Conservation (phyloP, 2,329 filamentous ascomycete species). For the Sphaceloma murrayae region DNA sequence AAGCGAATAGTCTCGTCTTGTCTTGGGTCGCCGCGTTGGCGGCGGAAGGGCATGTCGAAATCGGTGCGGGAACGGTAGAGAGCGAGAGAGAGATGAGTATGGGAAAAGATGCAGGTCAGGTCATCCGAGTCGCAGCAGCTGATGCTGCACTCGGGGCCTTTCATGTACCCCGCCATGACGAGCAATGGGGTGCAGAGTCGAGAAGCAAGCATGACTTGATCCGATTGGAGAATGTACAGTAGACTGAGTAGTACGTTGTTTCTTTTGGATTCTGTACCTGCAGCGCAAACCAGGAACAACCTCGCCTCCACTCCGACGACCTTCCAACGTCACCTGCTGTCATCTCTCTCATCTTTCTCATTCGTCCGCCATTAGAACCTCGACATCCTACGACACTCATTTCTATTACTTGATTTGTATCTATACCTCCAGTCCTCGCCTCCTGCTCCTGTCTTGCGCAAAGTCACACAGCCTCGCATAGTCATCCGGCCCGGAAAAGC, state of each 20-base stretch:
- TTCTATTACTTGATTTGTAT: too few relatives aligned
- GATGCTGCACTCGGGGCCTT: not conserved
- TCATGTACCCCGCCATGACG: constrained; percentile 10
- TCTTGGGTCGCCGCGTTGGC: too few relatives aligned
- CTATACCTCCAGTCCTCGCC: constrained; percentile 3
- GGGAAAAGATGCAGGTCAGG: not conserved
- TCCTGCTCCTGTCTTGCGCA: not conserved
- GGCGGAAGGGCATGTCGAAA: not conserved
- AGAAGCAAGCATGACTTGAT: not conserved
- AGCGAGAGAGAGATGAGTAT: not conserved
- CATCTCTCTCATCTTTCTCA: too few relatives aligned
- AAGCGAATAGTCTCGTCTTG: constrained; percentile 3
- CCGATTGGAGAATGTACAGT: too few relatives aligned
- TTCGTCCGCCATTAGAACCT: too few relatives aligned
- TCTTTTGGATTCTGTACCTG: not conserved
- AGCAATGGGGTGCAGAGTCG: not conserved
- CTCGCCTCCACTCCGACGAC: too few relatives aligned
- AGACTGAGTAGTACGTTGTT: too few relatives aligned
- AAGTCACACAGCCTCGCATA: not conserved
- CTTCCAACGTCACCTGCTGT: not conserved
- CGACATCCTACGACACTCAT: too few relatives aligned
- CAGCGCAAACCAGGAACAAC: too few relatives aligned
- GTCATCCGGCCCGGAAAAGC: too few relatives aligned
- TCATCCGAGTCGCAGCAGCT: constrained; percentile 2
- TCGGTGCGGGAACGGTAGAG: too few relatives aligned